Conservation (phyloP, 306 rosid genomes). For the Senna tora region DNA sequence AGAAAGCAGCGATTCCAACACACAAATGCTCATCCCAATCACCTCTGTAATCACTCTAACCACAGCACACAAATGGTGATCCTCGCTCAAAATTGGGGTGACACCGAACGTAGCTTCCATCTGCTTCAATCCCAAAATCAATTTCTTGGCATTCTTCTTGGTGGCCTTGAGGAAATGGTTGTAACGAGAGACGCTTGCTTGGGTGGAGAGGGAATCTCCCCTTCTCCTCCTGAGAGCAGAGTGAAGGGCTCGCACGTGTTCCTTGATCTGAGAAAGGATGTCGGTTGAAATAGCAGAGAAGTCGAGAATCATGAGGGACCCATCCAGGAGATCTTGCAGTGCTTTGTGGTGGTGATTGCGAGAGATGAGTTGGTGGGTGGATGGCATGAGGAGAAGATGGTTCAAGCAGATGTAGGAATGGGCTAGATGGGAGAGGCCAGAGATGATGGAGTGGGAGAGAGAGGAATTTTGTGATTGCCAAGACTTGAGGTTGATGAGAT, state of each 20-base stretch:
- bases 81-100: constrained; percentile 26
- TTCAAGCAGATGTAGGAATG: constrained; percentile 54
- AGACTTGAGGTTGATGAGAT: constrained; percentile 46
- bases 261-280: constrained; percentile 48
- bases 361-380: constrained; percentile 58
- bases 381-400: constrained; percentile 60
- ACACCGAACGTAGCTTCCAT: constrained; percentile 46
- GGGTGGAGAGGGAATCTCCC: constrained; percentile 48
- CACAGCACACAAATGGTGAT: constrained; percentile 35
- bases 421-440: constrained; percentile 46
- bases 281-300: constrained; percentile 60
- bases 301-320: constrained; percentile 61
- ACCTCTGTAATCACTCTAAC: constrained; percentile 42
- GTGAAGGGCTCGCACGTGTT: constrained; percentile 54
- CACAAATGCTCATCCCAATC: constrained; percentile 35
- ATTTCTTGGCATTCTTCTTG: constrained; percentile 57
- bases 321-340: constrained; percentile 62
- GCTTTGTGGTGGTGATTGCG: constrained; percentile 42
- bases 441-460: constrained; percentile 44
- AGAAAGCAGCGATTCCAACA: constrained; percentile 46
- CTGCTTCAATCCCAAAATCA: constrained; percentile 43
- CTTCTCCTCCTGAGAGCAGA: constrained; percentile 69
- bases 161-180: constrained; percentile 48
- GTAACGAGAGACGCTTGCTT: constrained; percentile 43
- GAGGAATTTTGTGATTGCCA: constrained; percentile 48